Evolutionary conservation across 495 filamentous ascomycete species (phyloP).

Genomic region (Annulohypoxylon stygium): DNA sequence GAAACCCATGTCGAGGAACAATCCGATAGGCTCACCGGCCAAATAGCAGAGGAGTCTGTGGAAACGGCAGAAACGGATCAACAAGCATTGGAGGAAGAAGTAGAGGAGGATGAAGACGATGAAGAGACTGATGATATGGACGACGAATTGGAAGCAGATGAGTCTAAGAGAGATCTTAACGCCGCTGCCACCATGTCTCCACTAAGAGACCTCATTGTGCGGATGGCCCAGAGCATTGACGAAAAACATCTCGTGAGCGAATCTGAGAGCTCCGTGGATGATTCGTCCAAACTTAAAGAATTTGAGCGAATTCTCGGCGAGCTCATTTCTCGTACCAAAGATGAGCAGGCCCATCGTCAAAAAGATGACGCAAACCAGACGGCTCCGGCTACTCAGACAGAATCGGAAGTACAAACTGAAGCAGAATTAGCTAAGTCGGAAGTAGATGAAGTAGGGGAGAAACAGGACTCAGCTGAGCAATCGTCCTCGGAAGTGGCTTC

Average conservation of each 20-base stretch:
- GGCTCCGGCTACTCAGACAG: constrained; percentile 4
- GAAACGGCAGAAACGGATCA: constrained; percentile 27
- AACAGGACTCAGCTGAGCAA: constrained; percentile 21
- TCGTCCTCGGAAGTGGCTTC: constrained; percentile 11
- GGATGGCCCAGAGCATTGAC: constrained; percentile 42
- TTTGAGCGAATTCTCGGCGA: constrained; percentile 58
- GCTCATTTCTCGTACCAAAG: constrained; percentile 50
- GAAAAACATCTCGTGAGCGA: constrained; percentile 40
- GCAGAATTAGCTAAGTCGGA: constrained; percentile 11
- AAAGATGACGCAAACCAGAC: constrained; percentile 30
- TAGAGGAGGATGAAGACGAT: constrained; percentile 45
- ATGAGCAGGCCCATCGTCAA: constrained; percentile 44
- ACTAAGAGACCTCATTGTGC: constrained; percentile 48
- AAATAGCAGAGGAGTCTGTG: not conserved
- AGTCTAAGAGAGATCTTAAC: constrained; percentile 42
- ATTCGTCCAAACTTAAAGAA: constrained; percentile 53
- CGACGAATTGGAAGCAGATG: constrained; percentile 43
- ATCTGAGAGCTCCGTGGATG: constrained; percentile 32
- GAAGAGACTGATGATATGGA: constrained; percentile 45
- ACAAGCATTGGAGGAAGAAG: constrained; percentile 44
- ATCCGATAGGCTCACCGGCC: not conserved
- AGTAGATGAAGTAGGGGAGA: constrained; percentile 7
- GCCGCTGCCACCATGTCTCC: constrained; percentile 37
- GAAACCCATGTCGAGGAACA: constrained; percentile 2
- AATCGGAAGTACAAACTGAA: constrained; percentile 16